phyloP scores from a whole-genome alignment of 73 alveolate genomes.

The Symbiodinium natans region DNA sequence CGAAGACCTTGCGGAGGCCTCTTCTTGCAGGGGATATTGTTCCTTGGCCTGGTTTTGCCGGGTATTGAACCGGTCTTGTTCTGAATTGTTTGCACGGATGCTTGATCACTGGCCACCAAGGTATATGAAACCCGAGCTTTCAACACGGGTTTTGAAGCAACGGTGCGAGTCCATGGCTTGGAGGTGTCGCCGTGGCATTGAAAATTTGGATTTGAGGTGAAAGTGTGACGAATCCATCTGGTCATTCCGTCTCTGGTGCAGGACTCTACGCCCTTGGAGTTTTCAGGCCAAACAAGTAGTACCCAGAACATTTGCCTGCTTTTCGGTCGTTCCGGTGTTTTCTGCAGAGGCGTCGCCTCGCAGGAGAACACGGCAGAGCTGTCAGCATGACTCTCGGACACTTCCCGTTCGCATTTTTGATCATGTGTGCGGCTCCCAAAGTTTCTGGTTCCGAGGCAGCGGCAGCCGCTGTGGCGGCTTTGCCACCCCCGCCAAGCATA shows the following conservation, averaged over 20 bases:
- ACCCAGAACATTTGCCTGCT: neutral
- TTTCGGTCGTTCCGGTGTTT: too few relatives aligned
- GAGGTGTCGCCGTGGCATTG: neutral
- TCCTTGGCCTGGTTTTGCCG: neutral
- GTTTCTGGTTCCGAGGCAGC: constrained; percentile 2
- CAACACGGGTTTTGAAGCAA: neutral
- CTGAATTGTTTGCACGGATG: neutral
- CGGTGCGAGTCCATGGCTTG: neutral
- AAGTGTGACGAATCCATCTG: neutral
- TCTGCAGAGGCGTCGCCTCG: neutral
- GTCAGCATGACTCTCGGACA: neutral
- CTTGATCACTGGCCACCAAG: neutral
- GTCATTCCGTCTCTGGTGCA: neutral
- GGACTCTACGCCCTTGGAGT: neutral
- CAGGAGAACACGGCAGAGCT: neutral
- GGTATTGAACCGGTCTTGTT: neutral
- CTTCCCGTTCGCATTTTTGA: neutral
- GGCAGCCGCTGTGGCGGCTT: constrained; percentile 44
- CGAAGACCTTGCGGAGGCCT: neutral
- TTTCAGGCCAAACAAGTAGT: neutral
- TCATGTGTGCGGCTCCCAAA: neutral
- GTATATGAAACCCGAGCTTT: neutral
- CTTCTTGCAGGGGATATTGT: neutral
- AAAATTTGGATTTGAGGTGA: neutral
- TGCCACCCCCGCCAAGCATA: constrained; percentile 25